Conservation (phyloP, 2,329 filamentous ascomycete species). For the Cryphonectria nitschkei region DNA sequence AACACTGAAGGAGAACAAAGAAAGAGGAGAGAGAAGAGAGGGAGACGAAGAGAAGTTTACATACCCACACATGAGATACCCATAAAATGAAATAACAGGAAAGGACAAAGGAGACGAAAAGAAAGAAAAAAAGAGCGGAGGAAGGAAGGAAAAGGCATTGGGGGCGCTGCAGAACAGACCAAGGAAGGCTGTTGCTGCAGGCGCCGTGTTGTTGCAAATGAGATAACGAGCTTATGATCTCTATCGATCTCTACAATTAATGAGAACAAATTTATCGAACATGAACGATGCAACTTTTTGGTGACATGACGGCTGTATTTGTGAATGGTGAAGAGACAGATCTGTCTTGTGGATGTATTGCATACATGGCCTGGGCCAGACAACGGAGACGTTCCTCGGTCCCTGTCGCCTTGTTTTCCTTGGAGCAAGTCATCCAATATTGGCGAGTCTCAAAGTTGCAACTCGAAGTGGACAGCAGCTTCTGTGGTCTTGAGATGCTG, state of each 20-base stretch:
- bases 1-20: not conserved
- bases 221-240: conserved; percentile 13
- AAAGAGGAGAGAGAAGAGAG: not conserved
- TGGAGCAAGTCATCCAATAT: not conserved
- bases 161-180: not conserved
- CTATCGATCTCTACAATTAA: conserved; percentile 8
- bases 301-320: not conserved
- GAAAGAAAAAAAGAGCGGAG: not conserved
- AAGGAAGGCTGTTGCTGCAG: not conserved
- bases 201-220: not conserved
- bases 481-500: too few relatives aligned
- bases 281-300: not conserved
- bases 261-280: conserved; percentile 2
- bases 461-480: too few relatives aligned
- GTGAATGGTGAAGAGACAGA: not conserved
- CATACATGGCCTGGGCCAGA: not conserved
- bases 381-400: not conserved
- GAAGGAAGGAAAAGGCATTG: not conserved
- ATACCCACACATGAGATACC: conserved; percentile 9
- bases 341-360: not conserved
- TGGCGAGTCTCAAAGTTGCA: not conserved
- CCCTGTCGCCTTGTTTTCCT: not conserved
- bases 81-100: not conserved
- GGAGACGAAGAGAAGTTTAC: not conserved
- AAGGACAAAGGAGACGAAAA: not conserved